These are phyloP conservation scores for Phytophthora nicotianae DNA, from an alignment of 352 stramenopile species.

Conservation along the genomic window DNA sequence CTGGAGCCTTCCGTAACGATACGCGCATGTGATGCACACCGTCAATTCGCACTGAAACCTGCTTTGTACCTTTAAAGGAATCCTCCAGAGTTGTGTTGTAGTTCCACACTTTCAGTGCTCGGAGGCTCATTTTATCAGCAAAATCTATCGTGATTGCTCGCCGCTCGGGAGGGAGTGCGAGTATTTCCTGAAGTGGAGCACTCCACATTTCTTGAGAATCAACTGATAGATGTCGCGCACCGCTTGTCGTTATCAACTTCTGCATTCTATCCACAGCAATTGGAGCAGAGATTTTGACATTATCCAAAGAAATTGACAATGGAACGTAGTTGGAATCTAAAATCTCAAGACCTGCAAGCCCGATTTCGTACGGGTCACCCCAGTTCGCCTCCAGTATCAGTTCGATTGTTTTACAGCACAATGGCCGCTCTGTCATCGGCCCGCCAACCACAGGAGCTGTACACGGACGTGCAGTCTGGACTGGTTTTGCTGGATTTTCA, in stretches of 20 bases:
- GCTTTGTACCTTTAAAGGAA: conserved; percentile 78
- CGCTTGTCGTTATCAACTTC: conserved; percentile 44
- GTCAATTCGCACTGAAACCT: conserved; percentile 61
- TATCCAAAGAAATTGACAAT: conserved; percentile 35
- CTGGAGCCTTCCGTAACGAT: conserved; percentile 81
- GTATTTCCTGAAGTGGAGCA: conserved; percentile 43
- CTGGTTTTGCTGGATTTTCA: conserved; percentile 27
- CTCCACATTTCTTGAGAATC: conserved; percentile 69
- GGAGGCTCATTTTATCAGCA: conserved; percentile 42
- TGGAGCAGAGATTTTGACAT: conserved; percentile 40
- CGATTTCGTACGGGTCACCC: conserved; percentile 75
- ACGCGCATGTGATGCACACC: conserved; percentile 47
- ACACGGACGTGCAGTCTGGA: conserved; percentile 44
- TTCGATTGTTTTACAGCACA: conserved; percentile 55
- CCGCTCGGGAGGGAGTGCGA: conserved; percentile 41
- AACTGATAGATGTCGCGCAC: conserved; percentile 55
- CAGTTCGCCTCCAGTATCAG: conserved; percentile 70
- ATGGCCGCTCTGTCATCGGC: conserved; percentile 41
- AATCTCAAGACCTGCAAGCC: conserved; percentile 63
- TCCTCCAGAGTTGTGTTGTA: conserved; percentile 81
- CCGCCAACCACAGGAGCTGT: conserved; percentile 67
- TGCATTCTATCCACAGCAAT: conserved; percentile 38
- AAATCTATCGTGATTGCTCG: conserved; percentile 63
- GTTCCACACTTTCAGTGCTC: conserved; percentile 77
- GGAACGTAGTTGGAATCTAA: conserved; percentile 62